Conservation (phyloP, 345 rosid species). For the Bruguiera sexangula region DNA sequence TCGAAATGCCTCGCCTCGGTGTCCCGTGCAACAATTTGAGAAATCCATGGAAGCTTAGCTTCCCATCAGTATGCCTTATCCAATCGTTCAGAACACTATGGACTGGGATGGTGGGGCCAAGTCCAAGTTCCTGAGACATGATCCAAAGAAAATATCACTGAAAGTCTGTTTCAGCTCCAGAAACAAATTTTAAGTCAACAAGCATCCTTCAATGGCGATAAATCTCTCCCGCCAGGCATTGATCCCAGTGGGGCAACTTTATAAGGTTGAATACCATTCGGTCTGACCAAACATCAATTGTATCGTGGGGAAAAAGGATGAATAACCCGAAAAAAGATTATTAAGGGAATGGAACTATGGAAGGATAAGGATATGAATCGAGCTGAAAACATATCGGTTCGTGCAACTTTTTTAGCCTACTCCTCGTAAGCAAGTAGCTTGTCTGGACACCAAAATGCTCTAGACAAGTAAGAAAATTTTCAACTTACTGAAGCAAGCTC, state of each 20-base stretch:
- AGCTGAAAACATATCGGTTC: neutral
- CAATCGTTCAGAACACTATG: slow-evolving; percentile 91
- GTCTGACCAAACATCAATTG: too few relatives aligned
- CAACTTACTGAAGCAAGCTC: slow-evolving; percentile 88
- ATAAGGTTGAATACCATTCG: too few relatives aligned
- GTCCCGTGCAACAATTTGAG: slow-evolving; percentile 81
- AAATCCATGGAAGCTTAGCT: slow-evolving; percentile 91
- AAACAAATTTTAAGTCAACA: too few relatives aligned
- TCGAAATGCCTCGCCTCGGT: slow-evolving; percentile 50
- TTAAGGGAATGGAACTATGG: too few relatives aligned
- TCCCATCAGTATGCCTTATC: slow-evolving; percentile 93
- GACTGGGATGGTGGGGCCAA: slow-evolving; percentile 81
- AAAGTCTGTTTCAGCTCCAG: too few relatives aligned
- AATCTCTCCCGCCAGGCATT: too few relatives aligned
- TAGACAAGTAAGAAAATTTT: neutral
- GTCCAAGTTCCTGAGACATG: slow-evolving; percentile 81
- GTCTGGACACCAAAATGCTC: neutral
- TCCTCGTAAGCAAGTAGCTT: too few relatives aligned
- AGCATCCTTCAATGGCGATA: too few relatives aligned
- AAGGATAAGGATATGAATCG: too few relatives aligned
- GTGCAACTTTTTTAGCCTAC: neutral
- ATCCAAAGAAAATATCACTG: neutral
- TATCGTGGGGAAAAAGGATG: too few relatives aligned
- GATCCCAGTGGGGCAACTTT: too few relatives aligned
- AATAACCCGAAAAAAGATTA: too few relatives aligned